Percentiles rank a stretch among this genome's conserved stretches.
These are phyloP conservation scores for Cryptococcus maquisensis DNA, from an alignment of 1,284 basidiomycete species.

Conservation along the genomic window DNA sequence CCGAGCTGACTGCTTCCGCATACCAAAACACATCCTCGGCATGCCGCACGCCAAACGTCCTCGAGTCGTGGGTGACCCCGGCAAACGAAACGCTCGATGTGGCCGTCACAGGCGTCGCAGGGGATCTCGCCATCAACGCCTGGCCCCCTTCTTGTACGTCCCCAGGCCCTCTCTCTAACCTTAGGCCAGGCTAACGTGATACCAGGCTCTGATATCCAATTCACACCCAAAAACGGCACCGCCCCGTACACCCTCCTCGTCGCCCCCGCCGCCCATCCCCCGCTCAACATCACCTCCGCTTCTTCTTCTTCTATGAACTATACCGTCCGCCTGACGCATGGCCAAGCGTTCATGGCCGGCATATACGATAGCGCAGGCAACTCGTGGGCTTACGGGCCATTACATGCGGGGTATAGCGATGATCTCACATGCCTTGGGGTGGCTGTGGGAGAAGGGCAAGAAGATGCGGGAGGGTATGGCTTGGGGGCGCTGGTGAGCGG, in stretches of 20 bases:
- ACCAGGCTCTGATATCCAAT: conserved; percentile 25
- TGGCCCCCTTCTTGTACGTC: conserved; percentile 26
- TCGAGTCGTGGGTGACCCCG: conserved; percentile 26
- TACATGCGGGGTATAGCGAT: conserved; percentile 24
- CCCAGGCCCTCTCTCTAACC: neutral
- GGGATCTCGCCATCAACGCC: conserved; percentile 19
- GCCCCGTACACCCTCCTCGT: conserved; percentile 30
- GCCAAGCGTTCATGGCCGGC: conserved; percentile 29
- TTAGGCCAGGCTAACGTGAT: neutral
- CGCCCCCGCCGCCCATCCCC: conserved; percentile 32
- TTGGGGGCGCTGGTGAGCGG: conserved; percentile 19
- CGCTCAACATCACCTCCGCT: conserved; percentile 30
- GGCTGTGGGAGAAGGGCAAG: conserved; percentile 14
- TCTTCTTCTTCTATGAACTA: conserved; percentile 24
- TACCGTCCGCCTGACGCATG: conserved; percentile 30
- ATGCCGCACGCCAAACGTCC: conserved; percentile 15
- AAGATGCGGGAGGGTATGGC: neutral
- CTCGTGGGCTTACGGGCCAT: conserved; percentile 27
- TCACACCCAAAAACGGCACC: conserved; percentile 33
- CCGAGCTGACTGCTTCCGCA: conserved; percentile 12
- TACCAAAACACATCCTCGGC: conserved; percentile 14
- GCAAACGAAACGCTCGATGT: conserved; percentile 21
- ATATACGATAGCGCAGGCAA: conserved; percentile 27
- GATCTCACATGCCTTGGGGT: conserved; percentile 22
- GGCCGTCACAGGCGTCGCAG: conserved; percentile 15